Evolutionary conservation across 345 rosid genomes (phyloP).

Genomic region (Lumnitzera littorea): DNA sequence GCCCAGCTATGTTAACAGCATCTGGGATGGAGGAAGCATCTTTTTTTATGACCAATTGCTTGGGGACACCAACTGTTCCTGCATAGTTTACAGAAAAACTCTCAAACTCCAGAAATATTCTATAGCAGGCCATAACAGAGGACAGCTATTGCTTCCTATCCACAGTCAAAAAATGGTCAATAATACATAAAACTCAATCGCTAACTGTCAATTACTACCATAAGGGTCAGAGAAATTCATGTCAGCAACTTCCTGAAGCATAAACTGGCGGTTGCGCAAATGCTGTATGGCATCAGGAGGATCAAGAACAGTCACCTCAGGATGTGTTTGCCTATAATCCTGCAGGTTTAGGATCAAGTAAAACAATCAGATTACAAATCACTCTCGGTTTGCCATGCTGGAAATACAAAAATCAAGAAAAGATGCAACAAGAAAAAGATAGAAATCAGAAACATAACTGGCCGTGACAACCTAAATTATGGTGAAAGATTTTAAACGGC

Average conservation of each 20-base stretch:
- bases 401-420: neutral
- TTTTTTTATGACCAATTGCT: constrained; percentile 51
- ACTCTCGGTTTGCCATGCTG: neutral
- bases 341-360: constrained; percentile 14
- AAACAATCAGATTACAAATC: neutral
- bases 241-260: constrained; percentile 79
- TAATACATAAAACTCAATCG: neutral
- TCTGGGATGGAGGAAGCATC: constrained; percentile 59
- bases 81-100: constrained; percentile 11
- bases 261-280: constrained; percentile 64
- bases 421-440: no score
- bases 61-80: constrained; percentile 65
- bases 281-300: constrained; percentile 82
- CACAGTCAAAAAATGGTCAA: neutral
- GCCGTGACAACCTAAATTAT: no score
- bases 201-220: constrained; percentile 21
- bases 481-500: no score
- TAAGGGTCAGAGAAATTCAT: constrained; percentile 51
- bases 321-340: constrained; percentile 63
- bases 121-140: constrained; percentile 5
- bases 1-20: constrained; percentile 52
- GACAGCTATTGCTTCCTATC: neutral
- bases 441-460: no score
- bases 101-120: neutral
- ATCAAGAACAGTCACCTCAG: constrained; percentile 80